Evolutionary conservation across 2,329 filamentous ascomycete genomes (phyloP), one percentile per base, ranked within the genome.

Genomic region (Pezicula carpinea): DNA sequence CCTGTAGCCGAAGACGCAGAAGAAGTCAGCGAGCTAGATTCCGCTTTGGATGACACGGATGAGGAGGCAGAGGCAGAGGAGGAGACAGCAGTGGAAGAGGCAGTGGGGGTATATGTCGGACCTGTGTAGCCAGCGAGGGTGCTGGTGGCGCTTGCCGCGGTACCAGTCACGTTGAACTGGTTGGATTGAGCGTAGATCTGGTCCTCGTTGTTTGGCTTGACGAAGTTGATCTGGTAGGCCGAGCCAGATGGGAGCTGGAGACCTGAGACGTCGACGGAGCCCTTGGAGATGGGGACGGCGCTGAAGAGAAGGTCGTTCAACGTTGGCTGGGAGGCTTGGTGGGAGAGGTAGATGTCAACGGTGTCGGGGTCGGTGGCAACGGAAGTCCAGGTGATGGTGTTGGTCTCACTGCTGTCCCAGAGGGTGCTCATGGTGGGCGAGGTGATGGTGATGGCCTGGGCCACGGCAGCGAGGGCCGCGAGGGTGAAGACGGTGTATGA

Each of bases 361-460:
- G 41, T 43, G 8, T 26, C 19, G 11, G 41, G 41, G 18, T 43
- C 41, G 15, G 41, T 43, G 41, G 26, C 18, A 14, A 43, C 41
- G 26, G 41, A 43, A 29, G 41, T 33, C 41, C 41, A 43, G 26
- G 29, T 43, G 41, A 43, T 43, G 41, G 41, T 43, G 41, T 43
- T 43, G 41, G 26, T 5, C 15, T 43, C 22, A 18, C n/a, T 15
- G 15, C 23, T 33, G 41, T 43, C 31, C 41, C 41, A 43, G 15
- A 43, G 26, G 8, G 14, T 18, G 40, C 17, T 17, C 11, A 13
- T 33, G 23, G 41, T 18, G 11, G 41, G 41, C 18, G 41, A 43
- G 31, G 41, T 43, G 26, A 43, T 22, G 18, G 41, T 43, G 26
- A 43, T 43, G 13, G 41, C 41, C 26, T 33, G 41, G 26, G 41